phyloP scores from a whole-genome alignment of 2,329 filamentous ascomycete species.

The Leptographium galeiforme region DNA sequence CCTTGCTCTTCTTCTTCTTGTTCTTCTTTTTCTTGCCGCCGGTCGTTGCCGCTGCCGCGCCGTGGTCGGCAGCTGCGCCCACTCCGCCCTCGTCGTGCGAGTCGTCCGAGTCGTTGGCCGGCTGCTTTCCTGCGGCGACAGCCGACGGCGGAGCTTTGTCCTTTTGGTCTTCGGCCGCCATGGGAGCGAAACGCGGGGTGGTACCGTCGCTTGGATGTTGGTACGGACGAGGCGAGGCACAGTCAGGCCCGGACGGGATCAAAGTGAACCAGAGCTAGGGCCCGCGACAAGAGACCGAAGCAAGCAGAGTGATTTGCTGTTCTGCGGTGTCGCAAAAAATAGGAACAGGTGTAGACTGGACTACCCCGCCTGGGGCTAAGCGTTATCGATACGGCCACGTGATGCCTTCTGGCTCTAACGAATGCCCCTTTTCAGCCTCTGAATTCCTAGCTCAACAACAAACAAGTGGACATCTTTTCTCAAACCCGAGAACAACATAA shows the following conservation, averaged over 20 bases:
- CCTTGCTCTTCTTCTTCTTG: slow-evolving; percentile 18
- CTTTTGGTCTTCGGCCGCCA: not conserved
- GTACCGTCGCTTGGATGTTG: not conserved
- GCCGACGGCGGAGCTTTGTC: not conserved
- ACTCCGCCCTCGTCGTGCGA: slow-evolving; percentile 25
- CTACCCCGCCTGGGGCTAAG: not conserved
- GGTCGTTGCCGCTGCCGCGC: slow-evolving; percentile 11
- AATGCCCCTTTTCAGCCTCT: no score
- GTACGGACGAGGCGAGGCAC: no score
- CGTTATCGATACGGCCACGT: not conserved
- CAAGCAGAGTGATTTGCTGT: not conserved
- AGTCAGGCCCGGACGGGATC: not conserved
- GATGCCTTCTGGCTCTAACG: not conserved
- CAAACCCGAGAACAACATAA: no score
- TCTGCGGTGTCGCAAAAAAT: not conserved
- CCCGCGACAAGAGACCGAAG: not conserved
- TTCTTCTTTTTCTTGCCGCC: slow-evolving; percentile 55
- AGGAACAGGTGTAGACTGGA: not conserved
- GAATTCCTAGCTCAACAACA: no score
- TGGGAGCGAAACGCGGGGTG: not conserved
- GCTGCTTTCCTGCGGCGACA: slow-evolving; percentile 17
- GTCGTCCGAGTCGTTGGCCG: slow-evolving; percentile 32
- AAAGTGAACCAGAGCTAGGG: not conserved
- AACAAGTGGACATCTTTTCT: no score
- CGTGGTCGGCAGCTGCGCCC: slow-evolving; percentile 5